Conservation (phyloP, 495 filamentous ascomycete species). For the Hypoxylon cercidicola region DNA sequence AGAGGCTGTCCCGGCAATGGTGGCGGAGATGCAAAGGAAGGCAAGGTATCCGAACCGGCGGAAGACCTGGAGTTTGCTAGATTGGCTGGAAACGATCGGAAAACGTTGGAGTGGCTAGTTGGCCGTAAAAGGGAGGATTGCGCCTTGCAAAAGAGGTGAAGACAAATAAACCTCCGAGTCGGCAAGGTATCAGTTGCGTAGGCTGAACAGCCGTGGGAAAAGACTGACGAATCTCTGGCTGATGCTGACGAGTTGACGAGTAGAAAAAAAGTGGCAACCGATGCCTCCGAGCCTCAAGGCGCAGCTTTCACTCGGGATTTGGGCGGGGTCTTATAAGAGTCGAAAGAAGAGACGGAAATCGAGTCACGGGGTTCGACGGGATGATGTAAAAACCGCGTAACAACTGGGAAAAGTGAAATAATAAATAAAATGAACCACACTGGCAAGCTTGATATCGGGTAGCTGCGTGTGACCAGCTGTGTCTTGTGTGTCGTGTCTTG, state of each 20-base stretch:
- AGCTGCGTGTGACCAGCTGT: constrained; percentile 37
- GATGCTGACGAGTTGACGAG: constrained; percentile 29
- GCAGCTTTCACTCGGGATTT: constrained; percentile 27
- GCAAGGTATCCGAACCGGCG: constrained; percentile 42
- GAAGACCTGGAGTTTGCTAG: constrained; percentile 40
- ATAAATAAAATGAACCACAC: constrained; percentile 28
- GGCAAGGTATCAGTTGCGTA: constrained; percentile 27
- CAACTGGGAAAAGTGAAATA: constrained; percentile 26
- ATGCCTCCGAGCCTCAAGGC: constrained; percentile 39
- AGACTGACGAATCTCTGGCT: constrained; percentile 39
- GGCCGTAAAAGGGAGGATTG: constrained; percentile 23
- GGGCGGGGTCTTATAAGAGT: constrained; percentile 28
- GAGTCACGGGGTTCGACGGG: constrained; percentile 32
- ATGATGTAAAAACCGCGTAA: constrained; percentile 32
- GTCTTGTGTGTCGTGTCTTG: constrained; percentile 39
- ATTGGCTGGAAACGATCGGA: constrained; percentile 37
- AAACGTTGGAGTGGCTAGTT: constrained; percentile 12
- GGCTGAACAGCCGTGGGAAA: constrained; percentile 30
- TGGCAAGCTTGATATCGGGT: constrained; percentile 28
- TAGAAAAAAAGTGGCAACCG: constrained; percentile 32
- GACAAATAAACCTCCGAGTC: constrained; percentile 29
- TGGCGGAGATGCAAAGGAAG: constrained; percentile 33
- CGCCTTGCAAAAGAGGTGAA: constrained; percentile 27
- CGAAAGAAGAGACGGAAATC: constrained; percentile 8
- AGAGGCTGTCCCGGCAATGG: constrained; percentile 21